Base-by-base conservation (phyloP, 2,329 filamentous ascomycete species). In the Trichoderma brevicompactum region DNA sequence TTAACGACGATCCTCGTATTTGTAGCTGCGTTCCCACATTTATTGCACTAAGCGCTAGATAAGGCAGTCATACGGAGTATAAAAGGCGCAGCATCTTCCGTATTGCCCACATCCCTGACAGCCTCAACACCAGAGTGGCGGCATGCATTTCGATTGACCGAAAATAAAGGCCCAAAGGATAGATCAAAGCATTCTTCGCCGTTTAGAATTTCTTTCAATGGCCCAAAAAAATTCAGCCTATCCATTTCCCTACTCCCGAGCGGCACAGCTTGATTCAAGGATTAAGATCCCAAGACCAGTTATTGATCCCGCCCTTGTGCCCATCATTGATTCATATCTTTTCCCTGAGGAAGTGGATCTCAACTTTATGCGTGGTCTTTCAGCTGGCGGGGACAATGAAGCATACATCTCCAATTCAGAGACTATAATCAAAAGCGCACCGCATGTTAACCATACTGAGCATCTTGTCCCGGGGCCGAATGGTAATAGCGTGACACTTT, bases 301-400 rank as follows among this genome's bases (percentile, higher is more conserved):
- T 3, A 64, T 68, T 38, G 69, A 71, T 34, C 40, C 68, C 10
- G n/a, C 46, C 7, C 68, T 71, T 1, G 68, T 59, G 5, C 66
- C 69, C 23, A 66, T 70, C 9, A 15, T 70, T n/a, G 69, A 71
- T 41, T 66, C 64, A 2, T 67, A 7, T 34, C 56, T 62, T n/a
- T 59, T 71, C 6, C 69, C 69, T 0, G 69, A 71, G 53, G 65
- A 69, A 32, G 34, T 70, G 5, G 65, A 69, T 23, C 52, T 71
- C 5, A 41, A 44, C n/a, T 67, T 54, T 5, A 54, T 54, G 52
- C 52, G 52, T 13, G 36, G 19, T 7, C 1, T 41, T 19, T 4
- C 52, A 8, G 5, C 36, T 23, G 9, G 12, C 23, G 52, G 19
- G 1, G 34, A 54, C 12, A 17, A 7, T 3, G 52, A n/a, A 41